Evolutionary conservation across 2,329 filamentous ascomycete genomes (phyloP).

Genomic region (Arthroderma uncinatum): DNA sequence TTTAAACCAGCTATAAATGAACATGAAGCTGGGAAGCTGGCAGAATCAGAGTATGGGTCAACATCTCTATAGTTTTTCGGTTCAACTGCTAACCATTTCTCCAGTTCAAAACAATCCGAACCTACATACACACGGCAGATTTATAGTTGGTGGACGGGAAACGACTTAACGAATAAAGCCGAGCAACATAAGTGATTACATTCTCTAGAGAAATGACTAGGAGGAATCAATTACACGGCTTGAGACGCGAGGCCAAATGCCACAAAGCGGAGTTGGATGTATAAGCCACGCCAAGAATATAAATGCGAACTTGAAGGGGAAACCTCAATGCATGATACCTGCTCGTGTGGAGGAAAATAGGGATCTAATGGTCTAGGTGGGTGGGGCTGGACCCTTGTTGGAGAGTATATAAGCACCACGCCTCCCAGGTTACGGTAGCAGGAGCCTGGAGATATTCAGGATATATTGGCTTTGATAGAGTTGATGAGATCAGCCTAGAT

Average conservation of each 20-base stretch:
- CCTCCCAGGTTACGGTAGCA: neutral
- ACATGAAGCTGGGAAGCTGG: slow-evolving; percentile 24
- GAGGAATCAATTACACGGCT: neutral
- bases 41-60: neutral
- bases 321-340: neutral
- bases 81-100: neutral
- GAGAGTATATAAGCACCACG: neutral
- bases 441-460: neutral
- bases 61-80: neutral
- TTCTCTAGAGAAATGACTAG: neutral
- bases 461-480: neutral
- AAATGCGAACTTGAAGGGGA: no score
- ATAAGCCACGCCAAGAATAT: neutral
- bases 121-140: neutral
- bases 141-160: slow-evolving; percentile 7
- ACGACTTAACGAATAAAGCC: neutral
- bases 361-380: neutral
- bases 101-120: neutral
- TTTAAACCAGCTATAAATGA: slow-evolving; percentile 34
- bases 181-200: neutral
- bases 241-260: neutral
- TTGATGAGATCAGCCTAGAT: neutral
- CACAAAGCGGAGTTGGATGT: neutral
- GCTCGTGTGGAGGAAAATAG: neutral
- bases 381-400: neutral